A percentile compares a stretch with the other conserved stretches of the same genome.
Evolutionary conservation across 495 filamentous ascomycete species (phyloP).

Genomic region (Aspergillus saccharolyticus): DNA sequence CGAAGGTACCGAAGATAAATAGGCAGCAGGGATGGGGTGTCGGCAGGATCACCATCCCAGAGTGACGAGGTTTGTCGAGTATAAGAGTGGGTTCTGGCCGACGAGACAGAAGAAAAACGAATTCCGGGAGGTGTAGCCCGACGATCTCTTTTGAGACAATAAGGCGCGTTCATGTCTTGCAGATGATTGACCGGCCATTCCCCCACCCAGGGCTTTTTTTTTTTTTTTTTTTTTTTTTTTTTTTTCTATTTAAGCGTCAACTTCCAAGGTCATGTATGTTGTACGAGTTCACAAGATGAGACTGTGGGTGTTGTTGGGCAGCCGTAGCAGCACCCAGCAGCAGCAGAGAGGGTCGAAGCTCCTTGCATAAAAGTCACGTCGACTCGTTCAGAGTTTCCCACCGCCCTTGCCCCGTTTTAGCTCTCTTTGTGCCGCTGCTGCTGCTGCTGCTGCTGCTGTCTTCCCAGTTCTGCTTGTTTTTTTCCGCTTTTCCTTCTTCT

Average conservation of each 20-base stretch:
- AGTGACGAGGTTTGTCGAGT: background rate
- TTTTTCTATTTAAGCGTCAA: too few relatives aligned
- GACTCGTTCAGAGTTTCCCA: too few relatives aligned
- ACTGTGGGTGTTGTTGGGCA: too few relatives aligned
- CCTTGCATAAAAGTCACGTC: background rate
- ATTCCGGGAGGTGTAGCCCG: background rate
- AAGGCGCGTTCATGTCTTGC: background rate
- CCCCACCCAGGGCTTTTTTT: background rate
- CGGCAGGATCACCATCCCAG: background rate
- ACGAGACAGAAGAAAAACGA: background rate
- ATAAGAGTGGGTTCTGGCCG: background rate
- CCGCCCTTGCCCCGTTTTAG: too few relatives aligned
- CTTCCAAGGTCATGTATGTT: too few relatives aligned
- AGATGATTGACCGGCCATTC: background rate
- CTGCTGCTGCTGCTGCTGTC: too few relatives aligned
- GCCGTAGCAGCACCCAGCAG: too few relatives aligned
- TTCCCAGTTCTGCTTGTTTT: too few relatives aligned
- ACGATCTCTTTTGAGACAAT: background rate
- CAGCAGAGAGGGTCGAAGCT: background rate
- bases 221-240: conserved; percentile 2
- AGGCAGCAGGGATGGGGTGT: background rate
- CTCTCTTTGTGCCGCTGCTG: too few relatives aligned
- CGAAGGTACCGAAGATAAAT: background rate
- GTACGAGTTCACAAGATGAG: too few relatives aligned
- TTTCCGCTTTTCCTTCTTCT: too few relatives aligned